phyloP scores from a whole-genome alignment of 2,329 filamentous ascomycete species.

The Epichloe sp. region DNA sequence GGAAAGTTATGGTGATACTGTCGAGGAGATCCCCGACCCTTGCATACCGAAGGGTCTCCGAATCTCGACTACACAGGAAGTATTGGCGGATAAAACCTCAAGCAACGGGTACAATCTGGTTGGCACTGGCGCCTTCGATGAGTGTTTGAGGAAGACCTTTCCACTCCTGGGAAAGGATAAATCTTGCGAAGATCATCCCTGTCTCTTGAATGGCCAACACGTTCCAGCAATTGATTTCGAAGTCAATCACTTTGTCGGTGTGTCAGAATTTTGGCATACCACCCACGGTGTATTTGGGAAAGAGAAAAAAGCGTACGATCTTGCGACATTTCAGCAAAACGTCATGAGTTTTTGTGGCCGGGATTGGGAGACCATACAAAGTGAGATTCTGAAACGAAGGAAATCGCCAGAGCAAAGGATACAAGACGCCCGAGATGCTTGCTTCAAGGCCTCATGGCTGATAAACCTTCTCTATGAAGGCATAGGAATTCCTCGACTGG shows the following conservation, averaged over 20 bases:
- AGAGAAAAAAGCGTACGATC: slow-evolving; percentile 73
- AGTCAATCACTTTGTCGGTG: slow-evolving; percentile 93
- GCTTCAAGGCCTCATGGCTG: slow-evolving; percentile 96
- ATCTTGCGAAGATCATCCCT: slow-evolving; percentile 70
- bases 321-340: slow-evolving; percentile 73
- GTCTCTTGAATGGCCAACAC: slow-evolving; percentile 80
- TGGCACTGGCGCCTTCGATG: slow-evolving; percentile 76
- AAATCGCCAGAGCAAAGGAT: slow-evolving; percentile 68
- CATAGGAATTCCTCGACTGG: slow-evolving; percentile 80
- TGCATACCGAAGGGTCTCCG: slow-evolving; percentile 72
- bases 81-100: slow-evolving; percentile 22
- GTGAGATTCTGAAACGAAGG: slow-evolving; percentile 49
- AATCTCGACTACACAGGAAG: slow-evolving; percentile 52
- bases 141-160: slow-evolving; percentile 70
- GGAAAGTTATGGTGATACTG: slow-evolving; percentile 45
- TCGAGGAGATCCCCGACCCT: slow-evolving; percentile 70
- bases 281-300: slow-evolving; percentile 87
- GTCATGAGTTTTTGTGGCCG: slow-evolving; percentile 77
- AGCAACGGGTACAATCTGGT: slow-evolving; percentile 43
- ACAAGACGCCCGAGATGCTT: slow-evolving; percentile 71
- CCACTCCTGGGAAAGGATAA: slow-evolving; percentile 83
- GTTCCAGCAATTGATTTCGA: slow-evolving; percentile 94
- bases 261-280: slow-evolving; percentile 98
- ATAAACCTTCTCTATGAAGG: slow-evolving; percentile 95
- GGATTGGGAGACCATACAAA: slow-evolving; percentile 66